These are phyloP conservation scores for Verticillium albo-atrum DNA, from an alignment of 2,329 filamentous ascomycete species.

Conservation along the genomic window DNA sequence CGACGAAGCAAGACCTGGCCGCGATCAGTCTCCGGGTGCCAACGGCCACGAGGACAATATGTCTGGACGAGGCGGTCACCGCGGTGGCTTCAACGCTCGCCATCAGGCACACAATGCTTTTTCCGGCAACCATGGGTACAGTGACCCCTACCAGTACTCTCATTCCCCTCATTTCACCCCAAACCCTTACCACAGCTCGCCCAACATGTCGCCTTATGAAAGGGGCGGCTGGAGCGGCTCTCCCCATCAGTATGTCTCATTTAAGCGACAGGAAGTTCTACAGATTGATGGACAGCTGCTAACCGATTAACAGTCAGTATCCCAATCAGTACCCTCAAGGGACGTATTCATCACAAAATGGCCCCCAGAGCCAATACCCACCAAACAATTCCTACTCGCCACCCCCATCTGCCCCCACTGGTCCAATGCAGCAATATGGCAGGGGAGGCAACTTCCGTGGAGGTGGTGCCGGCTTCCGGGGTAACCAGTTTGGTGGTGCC, in stretches of 20 bases:
- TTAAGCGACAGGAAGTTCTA: not conserved
- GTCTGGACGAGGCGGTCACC: slow-evolving; percentile 23
- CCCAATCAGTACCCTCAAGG: slow-evolving; percentile 55
- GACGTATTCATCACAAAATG: slow-evolving; percentile 47
- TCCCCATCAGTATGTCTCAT: slow-evolving; percentile 23
- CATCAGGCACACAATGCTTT: slow-evolving; percentile 29
- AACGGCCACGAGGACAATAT: slow-evolving; percentile 31
- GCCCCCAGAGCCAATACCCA: slow-evolving; percentile 51
- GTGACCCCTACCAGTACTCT: slow-evolving; percentile 39
- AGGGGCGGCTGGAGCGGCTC: slow-evolving; percentile 47
- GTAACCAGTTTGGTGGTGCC: slow-evolving; percentile 48
- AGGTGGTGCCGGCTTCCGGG: slow-evolving; percentile 49
- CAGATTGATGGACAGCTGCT: not conserved
- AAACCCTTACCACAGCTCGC: slow-evolving; percentile 53
- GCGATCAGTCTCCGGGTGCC: slow-evolving; percentile 21
- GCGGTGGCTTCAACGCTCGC: slow-evolving; percentile 21
- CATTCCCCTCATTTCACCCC: slow-evolving; percentile 56
- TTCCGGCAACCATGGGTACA: slow-evolving; percentile 27
- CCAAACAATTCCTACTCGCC: slow-evolving; percentile 42
- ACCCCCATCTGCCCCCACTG: slow-evolving; percentile 52
- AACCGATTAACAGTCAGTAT: slow-evolving; percentile 49
- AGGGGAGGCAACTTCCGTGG: slow-evolving; percentile 43
- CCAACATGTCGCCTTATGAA: slow-evolving; percentile 58
- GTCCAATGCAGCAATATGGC: slow-evolving; percentile 50
- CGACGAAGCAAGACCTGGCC: slow-evolving; percentile 4